These are phyloP conservation scores for Globisporangium acanthophoron DNA, from an alignment of 352 stramenopile species.

Conservation along the genomic window DNA sequence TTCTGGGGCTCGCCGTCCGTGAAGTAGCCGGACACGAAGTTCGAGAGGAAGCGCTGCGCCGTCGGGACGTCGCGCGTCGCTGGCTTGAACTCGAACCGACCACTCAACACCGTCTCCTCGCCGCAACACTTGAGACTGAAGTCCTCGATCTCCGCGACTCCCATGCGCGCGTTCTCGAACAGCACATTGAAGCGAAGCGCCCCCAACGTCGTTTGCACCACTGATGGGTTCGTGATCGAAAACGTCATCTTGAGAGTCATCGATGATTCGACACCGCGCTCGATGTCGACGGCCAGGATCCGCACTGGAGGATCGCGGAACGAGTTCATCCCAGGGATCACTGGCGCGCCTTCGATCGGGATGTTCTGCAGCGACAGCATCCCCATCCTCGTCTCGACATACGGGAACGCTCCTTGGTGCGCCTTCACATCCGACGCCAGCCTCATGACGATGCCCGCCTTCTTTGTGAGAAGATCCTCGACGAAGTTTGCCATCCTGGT, in stretches of 20 bases:
- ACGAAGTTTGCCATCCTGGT: slow-evolving; percentile 55
- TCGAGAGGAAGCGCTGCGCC: slow-evolving; percentile 66
- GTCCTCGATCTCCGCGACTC: slow-evolving; percentile 46
- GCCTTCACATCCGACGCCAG: slow-evolving; percentile 26
- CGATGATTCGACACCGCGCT: slow-evolving; percentile 29
- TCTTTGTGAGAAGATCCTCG: slow-evolving; percentile 46
- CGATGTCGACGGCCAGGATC: slow-evolving; percentile 61
- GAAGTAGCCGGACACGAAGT: slow-evolving; percentile 81
- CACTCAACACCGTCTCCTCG: slow-evolving; percentile 40
- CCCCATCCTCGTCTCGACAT: slow-evolving; percentile 69
- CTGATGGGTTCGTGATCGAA: slow-evolving; percentile 61
- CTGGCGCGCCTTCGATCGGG: slow-evolving; percentile 43
- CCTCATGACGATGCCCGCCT: slow-evolving; percentile 54
- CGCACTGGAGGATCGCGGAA: slow-evolving; percentile 58
- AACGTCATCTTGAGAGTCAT: slow-evolving; percentile 72
- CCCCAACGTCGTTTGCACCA: slow-evolving; percentile 57
- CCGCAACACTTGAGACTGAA: slow-evolving; percentile 69
- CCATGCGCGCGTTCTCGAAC: slow-evolving; percentile 41
- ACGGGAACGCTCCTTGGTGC: slow-evolving; percentile 56
- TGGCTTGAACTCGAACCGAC: slow-evolving; percentile 60
- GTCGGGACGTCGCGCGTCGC: slow-evolving; percentile 17
- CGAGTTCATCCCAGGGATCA: slow-evolving; percentile 65
- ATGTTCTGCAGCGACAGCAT: slow-evolving; percentile 58
- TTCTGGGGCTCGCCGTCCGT: slow-evolving; percentile 55
- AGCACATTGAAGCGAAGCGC: slow-evolving; percentile 48